phyloP scores from a whole-genome alignment of 352 stramenopile species.

The Thalassiosira hispida region DNA sequence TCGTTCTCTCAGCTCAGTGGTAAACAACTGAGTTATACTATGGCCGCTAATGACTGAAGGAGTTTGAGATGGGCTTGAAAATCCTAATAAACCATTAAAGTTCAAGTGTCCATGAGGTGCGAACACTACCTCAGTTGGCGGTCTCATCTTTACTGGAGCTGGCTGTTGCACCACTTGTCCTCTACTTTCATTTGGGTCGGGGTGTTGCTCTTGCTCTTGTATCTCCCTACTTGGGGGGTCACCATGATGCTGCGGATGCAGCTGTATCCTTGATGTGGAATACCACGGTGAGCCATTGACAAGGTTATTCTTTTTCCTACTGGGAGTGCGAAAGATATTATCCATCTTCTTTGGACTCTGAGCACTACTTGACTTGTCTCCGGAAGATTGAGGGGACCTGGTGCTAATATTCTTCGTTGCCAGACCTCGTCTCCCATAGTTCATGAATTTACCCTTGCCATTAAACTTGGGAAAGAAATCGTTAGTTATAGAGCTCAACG shows the following conservation, averaged over 20 bases:
- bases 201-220: background rate
- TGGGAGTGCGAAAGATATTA: background rate
- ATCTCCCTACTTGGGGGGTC: background rate
- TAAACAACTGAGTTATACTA: constrained; percentile 8
- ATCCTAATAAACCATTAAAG: background rate
- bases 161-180: background rate
- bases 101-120: background rate
- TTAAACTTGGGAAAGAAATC: constrained; percentile 25
- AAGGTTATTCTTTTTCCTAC: constrained; percentile 12
- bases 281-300: constrained; percentile 12
- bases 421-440: background rate
- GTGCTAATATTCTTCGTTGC: background rate
- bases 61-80: background rate
- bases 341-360: constrained; percentile 5
- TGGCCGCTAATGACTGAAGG: constrained; percentile 8
- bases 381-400: constrained; percentile 8
- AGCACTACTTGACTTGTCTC: constrained; percentile 4
- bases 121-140: background rate
- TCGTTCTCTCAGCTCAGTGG: constrained; percentile 2
- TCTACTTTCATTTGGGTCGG: background rate
- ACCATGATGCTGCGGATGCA: background rate
- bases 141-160: background rate
- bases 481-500: constrained; percentile 31
- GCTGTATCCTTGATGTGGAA: constrained; percentile 13
- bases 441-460: constrained; percentile 4